Base-by-base conservation (phyloP, 75 land plant species). In the Larix kaempferi region DNA sequence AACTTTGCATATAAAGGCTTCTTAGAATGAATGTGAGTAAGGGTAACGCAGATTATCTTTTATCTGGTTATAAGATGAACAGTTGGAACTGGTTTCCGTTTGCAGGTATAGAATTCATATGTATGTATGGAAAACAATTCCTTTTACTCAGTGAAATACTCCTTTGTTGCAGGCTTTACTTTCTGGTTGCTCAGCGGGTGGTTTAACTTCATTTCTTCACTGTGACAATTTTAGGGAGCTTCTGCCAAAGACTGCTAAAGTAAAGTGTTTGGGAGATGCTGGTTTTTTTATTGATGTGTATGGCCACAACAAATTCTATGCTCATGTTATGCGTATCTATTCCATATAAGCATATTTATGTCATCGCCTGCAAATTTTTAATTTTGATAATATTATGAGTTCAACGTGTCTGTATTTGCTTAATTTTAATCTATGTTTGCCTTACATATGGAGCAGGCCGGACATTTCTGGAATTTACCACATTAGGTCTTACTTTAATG, bases 161-260 rank as follows among this genome's bases (percentile, higher is more conserved):
- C 29, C 17, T 74, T 79, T 21, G 77, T 0, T 86, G n/a, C 78
- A 95, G 99, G 99, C 89, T 39, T 86, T 98, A 59, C 90, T 98
- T 69, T 88, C 92, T 26, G 99, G 99, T 57, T 95, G 96, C 80
- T 98, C 99, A 37, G 99, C 99, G 74, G 99, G 99, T 19, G 99
- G 99, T 6, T 75, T 98, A 56, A 89, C 99, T 44, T 71, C 94
- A 16, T 91, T 92, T 69, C 76, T 91, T 35, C 97, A 95, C 62
- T 95, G 98, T 80, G 90, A 92, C 69, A 74, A 87, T 63, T 82
- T 93, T 62, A 72, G 84, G 14, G 78, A 74, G 12, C 61, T 63
- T 29, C 77, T 95, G 35, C 95, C 98, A 13, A 23, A 27, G 0
- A 81, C 71, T 63, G 77, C 95, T 26, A 77, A 61, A 55, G 91